A percentile compares a stretch with the other conserved stretches of the same genome.
Evolutionary conservation across 306 rosid species (phyloP).

Genomic region (Cicer judaicum): DNA sequence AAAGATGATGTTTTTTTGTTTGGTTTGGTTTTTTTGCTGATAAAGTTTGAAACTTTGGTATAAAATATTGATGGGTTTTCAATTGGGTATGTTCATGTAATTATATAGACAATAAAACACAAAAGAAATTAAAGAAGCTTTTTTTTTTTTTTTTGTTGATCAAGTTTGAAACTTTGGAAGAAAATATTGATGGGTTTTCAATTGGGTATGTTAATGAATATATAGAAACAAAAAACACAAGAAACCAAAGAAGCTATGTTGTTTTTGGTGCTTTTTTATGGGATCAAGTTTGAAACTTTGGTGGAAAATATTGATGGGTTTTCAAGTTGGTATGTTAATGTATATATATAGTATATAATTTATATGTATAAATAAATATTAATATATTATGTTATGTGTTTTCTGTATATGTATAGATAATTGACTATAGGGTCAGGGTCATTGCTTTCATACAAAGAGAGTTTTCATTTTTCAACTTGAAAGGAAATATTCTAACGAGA

Average conservation of each 20-base stretch:
- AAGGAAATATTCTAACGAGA: slow-evolving; percentile 44
- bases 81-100: not conserved
- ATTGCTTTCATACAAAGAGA: slow-evolving; percentile 44
- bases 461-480: slow-evolving; percentile 47
- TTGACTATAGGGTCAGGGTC: slow-evolving; percentile 15
- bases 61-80: slow-evolving; percentile 36
- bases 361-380: not conserved
- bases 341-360: not conserved
- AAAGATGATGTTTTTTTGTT: not conserved
- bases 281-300: slow-evolving; percentile 39
- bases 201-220: not conserved
- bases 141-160: slow-evolving; percentile 3
- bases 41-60: slow-evolving; percentile 40
- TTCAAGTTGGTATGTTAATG: slow-evolving; percentile 30
- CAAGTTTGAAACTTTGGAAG: slow-evolving; percentile 37
- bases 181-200: slow-evolving; percentile 36
- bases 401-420: no score
- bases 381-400: no score
- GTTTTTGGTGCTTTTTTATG: not conserved
- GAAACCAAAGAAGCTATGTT: not conserved
- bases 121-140: no score
- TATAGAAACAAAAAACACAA: no score
- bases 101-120: no score
- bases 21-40: not conserved
- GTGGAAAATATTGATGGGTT: slow-evolving; percentile 33